Evolutionary conservation across 306 rosid genomes (phyloP), one percentile per base, ranked within the genome.

Genomic region (Ormosia emarginata): DNA sequence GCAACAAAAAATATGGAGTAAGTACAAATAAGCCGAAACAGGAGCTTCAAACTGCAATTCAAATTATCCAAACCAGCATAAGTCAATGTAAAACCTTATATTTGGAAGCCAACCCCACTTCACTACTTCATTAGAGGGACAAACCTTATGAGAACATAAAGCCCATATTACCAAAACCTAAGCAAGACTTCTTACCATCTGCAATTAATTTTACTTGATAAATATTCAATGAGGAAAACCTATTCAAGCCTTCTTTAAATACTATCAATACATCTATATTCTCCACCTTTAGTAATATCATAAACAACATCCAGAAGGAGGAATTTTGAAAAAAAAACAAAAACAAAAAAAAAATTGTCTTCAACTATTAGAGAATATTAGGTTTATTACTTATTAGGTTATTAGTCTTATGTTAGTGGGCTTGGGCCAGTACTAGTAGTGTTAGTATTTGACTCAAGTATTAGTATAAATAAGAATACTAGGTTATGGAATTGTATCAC

Each of bases 11-110:
- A 87, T 43, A 59, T 52, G 57, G 32, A 57, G 50, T 65, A 17
- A 84, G 81, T 76, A 87, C 71, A 79, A 56, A 65, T 66, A 75
- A 67, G 41, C 41, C 63, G 34, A 68, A 3, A 75, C n/a, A 29
- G 47, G 65, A 79, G 33, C 77, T 57, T 75, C 58, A 72, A 69
- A 11, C 77, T 80, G 70, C 77, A 83, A 68, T 41, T 33, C 65
- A 64, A 71, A 71, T 61, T 18, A 69, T 32, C 65, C 61, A 76
- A 74, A 66, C 71, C 62, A 80, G 59, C 61, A 53, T 55, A 56
- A 37, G 66, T 70, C 81, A 84, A 46, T 62, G 65, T 29, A 71
- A 58, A 86, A 47, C 52, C 47, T 52, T 52, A 24, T 7, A 71
- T 52, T 52, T 65, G 49, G 67, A 46, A 44, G 70, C 62, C 39